A percentile compares a stretch with the other conserved stretches of the same genome.
phyloP scores from a whole-genome alignment of 2,329 filamentous ascomycete genomes.

The Phialophora verrucosa region DNA sequence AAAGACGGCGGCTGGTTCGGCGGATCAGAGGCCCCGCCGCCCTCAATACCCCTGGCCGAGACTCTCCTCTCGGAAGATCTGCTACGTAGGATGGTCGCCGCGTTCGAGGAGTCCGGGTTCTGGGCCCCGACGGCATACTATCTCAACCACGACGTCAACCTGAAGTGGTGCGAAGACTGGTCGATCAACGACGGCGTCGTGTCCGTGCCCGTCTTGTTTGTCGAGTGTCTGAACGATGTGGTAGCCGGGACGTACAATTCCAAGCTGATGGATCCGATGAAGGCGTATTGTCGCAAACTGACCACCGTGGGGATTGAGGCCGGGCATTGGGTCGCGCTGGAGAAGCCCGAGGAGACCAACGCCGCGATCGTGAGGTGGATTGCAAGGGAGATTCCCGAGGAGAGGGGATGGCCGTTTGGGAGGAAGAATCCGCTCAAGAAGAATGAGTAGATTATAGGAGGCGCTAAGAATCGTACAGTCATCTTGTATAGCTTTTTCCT shows the following conservation, averaged over 20 bases:
- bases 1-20: constrained; percentile 41
- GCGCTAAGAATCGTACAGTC: background rate
- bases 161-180: constrained; percentile 49
- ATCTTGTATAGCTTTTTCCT: no score
- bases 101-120: constrained; percentile 50
- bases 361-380: constrained; percentile 35
- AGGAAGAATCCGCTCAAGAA: constrained; percentile 24
- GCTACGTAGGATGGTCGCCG: constrained; percentile 22
- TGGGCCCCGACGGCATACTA: constrained; percentile 51
- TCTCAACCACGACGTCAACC: constrained; percentile 52
- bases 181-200: constrained; percentile 44
- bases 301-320: constrained; percentile 28
- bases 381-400: constrained; percentile 17
- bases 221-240: constrained; percentile 28
- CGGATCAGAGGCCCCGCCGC: constrained; percentile 13
- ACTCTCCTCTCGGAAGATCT: constrained; percentile 1
- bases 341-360: constrained; percentile 75
- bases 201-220: constrained; percentile 28
- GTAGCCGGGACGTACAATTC: constrained; percentile 24
- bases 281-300: constrained; percentile 27
- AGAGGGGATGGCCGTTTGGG: constrained; percentile 25
- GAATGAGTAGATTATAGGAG: background rate
- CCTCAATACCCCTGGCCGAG: constrained; percentile 4
- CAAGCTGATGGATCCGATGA: constrained; percentile 23
- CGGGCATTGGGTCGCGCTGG: constrained; percentile 83